Conservation (phyloP, 2,329 filamentous ascomycete species). For the Fusarium nelsonii region DNA sequence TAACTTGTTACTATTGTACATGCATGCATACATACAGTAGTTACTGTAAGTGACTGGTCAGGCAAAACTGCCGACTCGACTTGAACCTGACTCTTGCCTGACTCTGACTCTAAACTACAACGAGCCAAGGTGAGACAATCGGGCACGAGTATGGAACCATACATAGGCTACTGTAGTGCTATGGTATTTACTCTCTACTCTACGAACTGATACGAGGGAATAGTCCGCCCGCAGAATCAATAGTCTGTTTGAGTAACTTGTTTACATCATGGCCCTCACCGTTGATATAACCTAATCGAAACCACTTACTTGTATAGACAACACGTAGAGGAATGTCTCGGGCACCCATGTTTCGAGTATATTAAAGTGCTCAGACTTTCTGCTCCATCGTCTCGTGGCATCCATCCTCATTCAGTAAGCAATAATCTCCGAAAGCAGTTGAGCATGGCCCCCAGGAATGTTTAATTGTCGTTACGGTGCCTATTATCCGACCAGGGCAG, state of each 20-base stretch:
- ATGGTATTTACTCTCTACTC: background rate
- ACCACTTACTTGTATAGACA: background rate
- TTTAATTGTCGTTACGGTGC: constrained; percentile 9
- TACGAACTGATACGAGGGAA: background rate
- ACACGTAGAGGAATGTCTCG: constrained; percentile 10
- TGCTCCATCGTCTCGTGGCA: constrained; percentile 3
- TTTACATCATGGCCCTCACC: constrained; percentile 22
- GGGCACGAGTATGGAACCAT: constrained; percentile 16
- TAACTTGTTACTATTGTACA: too few relatives aligned
- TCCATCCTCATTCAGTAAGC: constrained; percentile 8
- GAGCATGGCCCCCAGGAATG: constrained; percentile 4
- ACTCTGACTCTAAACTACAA: background rate
- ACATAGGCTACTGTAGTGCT: background rate
- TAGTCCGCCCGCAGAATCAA: constrained; percentile 2
- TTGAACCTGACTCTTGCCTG: background rate
- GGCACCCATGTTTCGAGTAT: constrained; percentile 24
- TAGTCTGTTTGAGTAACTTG: constrained; percentile 14
- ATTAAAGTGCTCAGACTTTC: constrained; percentile 6
- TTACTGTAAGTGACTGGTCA: constrained; percentile 11
- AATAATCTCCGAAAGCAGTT: constrained; percentile 10
- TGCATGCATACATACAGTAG: background rate
- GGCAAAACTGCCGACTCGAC: constrained; percentile 7
- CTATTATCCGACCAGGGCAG: background rate
- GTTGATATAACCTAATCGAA: constrained; percentile 16
- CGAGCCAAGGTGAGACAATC: constrained; percentile 12